A percentile compares a stretch with the other conserved stretches of the same genome.
Evolutionary conservation across 2,329 filamentous ascomycete species (phyloP).

Genomic region (Lecanosticta acicola): DNA sequence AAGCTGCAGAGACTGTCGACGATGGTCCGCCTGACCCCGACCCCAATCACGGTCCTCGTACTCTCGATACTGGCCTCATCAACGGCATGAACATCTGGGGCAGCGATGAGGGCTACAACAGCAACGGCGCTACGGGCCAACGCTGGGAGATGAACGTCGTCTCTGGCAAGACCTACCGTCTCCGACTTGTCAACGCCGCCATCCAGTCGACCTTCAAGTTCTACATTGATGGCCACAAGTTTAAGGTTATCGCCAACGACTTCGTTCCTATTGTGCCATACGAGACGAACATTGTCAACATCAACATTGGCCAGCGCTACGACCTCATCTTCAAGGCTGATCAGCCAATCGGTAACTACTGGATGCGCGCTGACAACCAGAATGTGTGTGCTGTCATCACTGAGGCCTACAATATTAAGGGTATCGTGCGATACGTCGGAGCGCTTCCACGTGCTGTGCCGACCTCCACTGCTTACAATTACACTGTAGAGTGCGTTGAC

Average conservation of each 20-base stretch:
- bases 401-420: constrained; percentile 30
- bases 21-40: background rate
- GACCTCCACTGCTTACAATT: constrained; percentile 31
- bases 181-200: constrained; percentile 32
- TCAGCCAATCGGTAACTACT: constrained; percentile 26
- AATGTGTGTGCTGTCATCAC: constrained; percentile 35
- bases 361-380: constrained; percentile 36
- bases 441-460: constrained; percentile 28
- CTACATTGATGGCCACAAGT: constrained; percentile 38
- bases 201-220: constrained; percentile 41
- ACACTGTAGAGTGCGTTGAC: constrained; percentile 35
- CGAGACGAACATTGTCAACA: constrained; percentile 33
- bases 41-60: constrained; percentile 30
- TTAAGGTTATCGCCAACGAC: constrained; percentile 37
- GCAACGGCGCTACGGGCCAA: constrained; percentile 23
- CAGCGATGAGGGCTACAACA: constrained; percentile 13
- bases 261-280: constrained; percentile 37
- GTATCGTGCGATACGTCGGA: constrained; percentile 35
- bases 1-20: constrained; percentile 7
- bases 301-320: constrained; percentile 35
- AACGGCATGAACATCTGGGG: constrained; percentile 41
- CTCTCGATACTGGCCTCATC: constrained; percentile 40
- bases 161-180: constrained; percentile 26
- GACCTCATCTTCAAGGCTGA: constrained; percentile 29
- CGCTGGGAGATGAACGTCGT: constrained; percentile 28